These are phyloP conservation scores for Cryptosporidium bovis DNA, from an alignment of 169 alveolate genomes.

Conservation along the genomic window DNA sequence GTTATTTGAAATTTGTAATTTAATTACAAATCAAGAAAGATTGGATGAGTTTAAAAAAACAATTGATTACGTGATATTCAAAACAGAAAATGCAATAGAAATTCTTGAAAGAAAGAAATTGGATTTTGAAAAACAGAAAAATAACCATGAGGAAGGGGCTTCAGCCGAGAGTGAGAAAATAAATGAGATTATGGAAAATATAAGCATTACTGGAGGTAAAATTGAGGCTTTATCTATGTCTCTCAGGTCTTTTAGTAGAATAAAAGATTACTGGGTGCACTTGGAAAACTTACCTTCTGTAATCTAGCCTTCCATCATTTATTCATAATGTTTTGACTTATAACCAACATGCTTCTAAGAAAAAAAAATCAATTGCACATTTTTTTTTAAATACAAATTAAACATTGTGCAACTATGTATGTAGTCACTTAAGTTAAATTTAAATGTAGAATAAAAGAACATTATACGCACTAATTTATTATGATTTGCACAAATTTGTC, in stretches of 20 bases:
- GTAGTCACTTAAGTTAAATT: no score
- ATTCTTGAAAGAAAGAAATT: constrained; percentile 2
- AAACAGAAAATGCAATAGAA: not conserved
- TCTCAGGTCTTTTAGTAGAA: constrained; percentile 9
- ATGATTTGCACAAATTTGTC: no score
- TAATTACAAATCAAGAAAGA: not conserved
- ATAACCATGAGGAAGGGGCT: not conserved
- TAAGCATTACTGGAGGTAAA: constrained; percentile 21
- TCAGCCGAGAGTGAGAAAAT: not conserved
- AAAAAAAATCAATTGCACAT: no score
- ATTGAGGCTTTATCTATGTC: constrained; percentile 3
- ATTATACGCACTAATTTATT: no score
- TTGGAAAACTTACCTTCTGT: constrained; percentile 6
- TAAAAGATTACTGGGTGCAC: constrained; percentile 36
- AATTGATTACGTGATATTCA: not conserved
- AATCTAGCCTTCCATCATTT: not conserved
- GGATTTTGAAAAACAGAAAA: not conserved
- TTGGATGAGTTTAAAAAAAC: constrained; percentile 13
- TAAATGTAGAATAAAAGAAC: no score
- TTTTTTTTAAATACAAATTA: no score
- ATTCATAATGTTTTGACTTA: no score
- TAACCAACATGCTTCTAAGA: no score
- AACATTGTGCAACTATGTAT: no score
- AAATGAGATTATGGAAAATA: constrained; percentile 1
- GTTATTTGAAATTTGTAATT: not conserved